A percentile compares a stretch with the other conserved stretches of the same genome.
Conservation (phyloP, 768 basidiomycete species). For the Phylloporus rhodoxanthus region DNA sequence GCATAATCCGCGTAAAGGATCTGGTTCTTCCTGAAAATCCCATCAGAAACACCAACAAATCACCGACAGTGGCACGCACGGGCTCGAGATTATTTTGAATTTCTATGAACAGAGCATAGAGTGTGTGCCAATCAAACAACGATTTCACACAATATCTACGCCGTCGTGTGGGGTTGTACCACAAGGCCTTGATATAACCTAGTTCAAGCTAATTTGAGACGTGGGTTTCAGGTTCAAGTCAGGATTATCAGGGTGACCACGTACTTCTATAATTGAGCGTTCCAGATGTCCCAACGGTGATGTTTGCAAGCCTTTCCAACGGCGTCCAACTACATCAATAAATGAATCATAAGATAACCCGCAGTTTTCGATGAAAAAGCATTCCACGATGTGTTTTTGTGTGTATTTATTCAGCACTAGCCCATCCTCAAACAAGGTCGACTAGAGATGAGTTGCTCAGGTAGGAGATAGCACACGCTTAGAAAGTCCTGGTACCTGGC, state of each 20-base stretch:
- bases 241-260: neutral
- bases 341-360: constrained; percentile 50
- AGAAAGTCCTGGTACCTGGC: constrained; percentile 43
- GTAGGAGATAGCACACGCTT: neutral
- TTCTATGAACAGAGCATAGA: constrained; percentile 44
- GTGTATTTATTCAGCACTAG: constrained; percentile 47
- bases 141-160: constrained; percentile 61
- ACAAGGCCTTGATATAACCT: constrained; percentile 53
- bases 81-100: constrained; percentile 17
- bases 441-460: constrained; percentile 33
- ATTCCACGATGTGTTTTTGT: constrained; percentile 52
- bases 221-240: neutral
- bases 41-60: constrained; percentile 2
- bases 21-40: constrained; percentile 16
- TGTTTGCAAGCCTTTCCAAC: constrained; percentile 35
- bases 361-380: constrained; percentile 58
- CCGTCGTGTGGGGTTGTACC: constrained; percentile 64
- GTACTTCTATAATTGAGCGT: constrained; percentile 34
- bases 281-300: constrained; percentile 40
- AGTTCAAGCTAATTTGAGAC: constrained; percentile 44
- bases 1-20: constrained; percentile 24
- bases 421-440: constrained; percentile 51
- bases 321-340: constrained; percentile 31
- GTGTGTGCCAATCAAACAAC: constrained; percentile 57
- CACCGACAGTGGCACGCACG: constrained; percentile 2